phyloP scores from a whole-genome alignment of 805 yeast species.

The Candida germanica region DNA sequence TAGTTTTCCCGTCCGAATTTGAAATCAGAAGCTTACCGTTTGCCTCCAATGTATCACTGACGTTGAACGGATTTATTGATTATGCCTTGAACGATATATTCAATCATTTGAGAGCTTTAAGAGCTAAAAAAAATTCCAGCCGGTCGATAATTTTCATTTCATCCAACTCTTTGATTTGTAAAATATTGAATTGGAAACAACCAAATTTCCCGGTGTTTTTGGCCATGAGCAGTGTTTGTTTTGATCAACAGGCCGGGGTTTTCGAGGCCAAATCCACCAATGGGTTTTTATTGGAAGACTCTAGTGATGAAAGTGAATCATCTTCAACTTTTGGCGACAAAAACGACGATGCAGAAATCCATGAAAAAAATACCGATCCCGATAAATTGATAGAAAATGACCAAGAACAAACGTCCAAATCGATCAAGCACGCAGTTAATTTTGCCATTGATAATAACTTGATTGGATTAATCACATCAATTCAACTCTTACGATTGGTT shows the following conservation, averaged over 20 bases:
- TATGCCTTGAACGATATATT: conserved; percentile 67
- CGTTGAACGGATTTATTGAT: conserved; percentile 76
- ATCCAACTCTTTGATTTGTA: conserved; percentile 84
- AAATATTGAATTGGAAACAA: conserved; percentile 95
- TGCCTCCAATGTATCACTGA: conserved; percentile 40
- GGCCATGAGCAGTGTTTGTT: conserved; percentile 65
- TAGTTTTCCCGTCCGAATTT: conserved; percentile 66
- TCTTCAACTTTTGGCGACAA: conserved; percentile 17
- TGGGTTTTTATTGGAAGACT: conserved; percentile 28
- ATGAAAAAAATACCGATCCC: conserved; percentile 9
- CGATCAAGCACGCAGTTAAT: conserved; percentile 76
- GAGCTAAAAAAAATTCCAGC: conserved; percentile 22
- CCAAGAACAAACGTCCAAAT: conserved; percentile 50
- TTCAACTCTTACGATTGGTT: conserved; percentile 64
- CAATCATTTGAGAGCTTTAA: conserved; percentile 61
- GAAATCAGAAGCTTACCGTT: conserved; percentile 40
- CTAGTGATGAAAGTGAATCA: conserved; percentile 5
- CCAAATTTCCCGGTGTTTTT: conserved; percentile 95
- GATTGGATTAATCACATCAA: conserved; percentile 78
- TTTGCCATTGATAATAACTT: conserved; percentile 82
- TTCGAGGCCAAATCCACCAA: conserved; percentile 42
- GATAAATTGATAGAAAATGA: conserved; percentile 22
- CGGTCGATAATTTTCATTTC: conserved; percentile 83
- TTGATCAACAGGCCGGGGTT: conserved; percentile 19
- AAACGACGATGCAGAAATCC: conserved; percentile 14